Evolutionary conservation across 768 basidiomycete genomes (phyloP), one percentile per base, ranked within the genome.

Genomic region (Serendipita sp.): DNA sequence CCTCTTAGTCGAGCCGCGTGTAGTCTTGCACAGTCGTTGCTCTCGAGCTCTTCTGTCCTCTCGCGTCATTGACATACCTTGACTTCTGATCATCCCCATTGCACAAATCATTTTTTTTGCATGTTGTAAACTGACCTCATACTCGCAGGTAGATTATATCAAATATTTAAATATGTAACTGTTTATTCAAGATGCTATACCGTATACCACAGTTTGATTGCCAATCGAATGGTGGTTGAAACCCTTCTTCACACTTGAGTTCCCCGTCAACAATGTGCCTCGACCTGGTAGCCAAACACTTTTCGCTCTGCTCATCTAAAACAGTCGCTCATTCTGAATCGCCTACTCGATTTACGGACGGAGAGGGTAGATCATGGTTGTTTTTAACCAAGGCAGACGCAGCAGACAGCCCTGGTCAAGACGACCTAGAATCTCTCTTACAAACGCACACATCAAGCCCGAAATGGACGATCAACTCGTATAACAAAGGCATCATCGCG

Each of bases 1-100:
- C 88, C 88, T 90, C 88, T 89, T 89, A 89, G 88, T 88, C 84
- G 86, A 90, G 81, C 72, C 83, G 65, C 54, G 35, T 15, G 38
- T 18, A 35, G 51, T 41, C 16, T 65, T 60, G 16, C 24, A 28
- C 51, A 44, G 65, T 60, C 32, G 35, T 13, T 58, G 41, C 41
- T 34, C 44, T 56, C 38, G 53, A 38, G 68, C 64, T 47, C 72
- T 71, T 69, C 70, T 67, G 71, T 75, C 71, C 70, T 74, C 75
- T 76, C 75, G 80, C 74, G 75, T 83, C 81, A 83, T 81, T 89
- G 88, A 88, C 88, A 89, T 90, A 73, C 83, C 3, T 84, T 83
- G 77, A 76, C 76, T 73, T 72, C 79, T 79, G 80, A 82, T 76
- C 69, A 65, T 66, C 67, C 48, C 10, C 45, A 4, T 13, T 13